Base-by-base conservation (phyloP, 805 yeast genomes). In the Candida argentea region DNA sequence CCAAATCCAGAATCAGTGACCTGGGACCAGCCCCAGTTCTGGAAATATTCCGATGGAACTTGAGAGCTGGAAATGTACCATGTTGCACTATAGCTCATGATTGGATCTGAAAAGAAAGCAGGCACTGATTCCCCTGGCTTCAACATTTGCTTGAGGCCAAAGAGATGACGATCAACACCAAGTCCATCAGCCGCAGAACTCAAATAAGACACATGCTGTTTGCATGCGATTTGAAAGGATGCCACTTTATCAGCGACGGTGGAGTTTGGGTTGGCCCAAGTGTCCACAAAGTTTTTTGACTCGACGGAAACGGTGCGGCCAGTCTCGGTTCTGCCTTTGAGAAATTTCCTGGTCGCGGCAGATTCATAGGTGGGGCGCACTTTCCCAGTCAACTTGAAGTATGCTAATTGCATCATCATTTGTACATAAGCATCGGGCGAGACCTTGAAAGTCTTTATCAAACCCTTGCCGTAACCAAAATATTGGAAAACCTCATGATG, bases 361-460 rank as follows among this genome's bases (percentile, higher is more conserved):
- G 94, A 78, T 57, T 89, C 98, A 57, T 89, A 89, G 8, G 96
- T 89, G 38, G 96, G 95, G 48, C 89, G 70, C 30, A 74, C 65
- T 30, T 68, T 71, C 14, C 94, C 94, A 22, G 83, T 68, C 57
- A 76, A 65, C 57, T 85, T 86, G 65, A 63, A 89, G 56, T 85
- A 80, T 12, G 94, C 95, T 38, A 91, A 67, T 65, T 89, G 98
- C 47, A 89, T 73, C 43, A 86, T 50, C 77, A 87, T 78, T 57
- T 89, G 98, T 29, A 84, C 73, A 49, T 70, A 89, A 1, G 95
- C 94, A 55, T 89, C 98, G 16, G 98, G 98, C 1, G 95, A 83
- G 27, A 70, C 66, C 57, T 83, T 85, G 60, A 81, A 78, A 44
- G 72, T 65, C 57, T 89, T 89, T 54, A 91, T 87, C 46, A 73